These are phyloP conservation scores for Nigrospora oryzae DNA, from an alignment of 2,329 filamentous ascomycete species.

Conservation along the genomic window DNA sequence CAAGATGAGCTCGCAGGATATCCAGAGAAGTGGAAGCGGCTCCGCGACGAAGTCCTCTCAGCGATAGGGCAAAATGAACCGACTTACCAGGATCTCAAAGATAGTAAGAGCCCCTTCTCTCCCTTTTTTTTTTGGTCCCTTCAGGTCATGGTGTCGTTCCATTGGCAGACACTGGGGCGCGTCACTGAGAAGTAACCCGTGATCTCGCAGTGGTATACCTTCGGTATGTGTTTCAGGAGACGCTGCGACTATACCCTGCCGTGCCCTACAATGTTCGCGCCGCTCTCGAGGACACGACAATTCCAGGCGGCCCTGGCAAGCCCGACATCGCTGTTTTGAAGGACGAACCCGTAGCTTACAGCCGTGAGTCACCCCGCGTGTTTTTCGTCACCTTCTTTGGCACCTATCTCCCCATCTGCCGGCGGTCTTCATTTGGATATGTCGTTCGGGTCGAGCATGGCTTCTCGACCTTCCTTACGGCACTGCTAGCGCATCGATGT, in stretches of 20 bases:
- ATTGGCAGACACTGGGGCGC: too few species aligned
- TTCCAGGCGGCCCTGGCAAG: constrained; percentile 11
- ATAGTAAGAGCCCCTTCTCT: constrained; percentile 20
- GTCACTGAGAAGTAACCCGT: too few species aligned
- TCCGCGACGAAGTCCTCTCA: constrained; percentile 52
- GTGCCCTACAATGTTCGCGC: constrained; percentile 44
- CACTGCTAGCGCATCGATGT: too few species aligned
- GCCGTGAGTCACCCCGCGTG: constrained; percentile 16
- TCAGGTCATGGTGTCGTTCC: too few species aligned
- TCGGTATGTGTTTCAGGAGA: constrained; percentile 39
- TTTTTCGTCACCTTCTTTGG: too few species aligned
- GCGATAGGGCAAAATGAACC: constrained; percentile 43
- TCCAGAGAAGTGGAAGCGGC: constrained; percentile 45
- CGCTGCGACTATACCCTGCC: constrained; percentile 38
- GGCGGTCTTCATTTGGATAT: background rate
- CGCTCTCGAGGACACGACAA: constrained; percentile 12
- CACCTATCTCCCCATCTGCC: too few species aligned
- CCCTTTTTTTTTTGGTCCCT: too few species aligned
- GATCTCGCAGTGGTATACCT: constrained; percentile 47
- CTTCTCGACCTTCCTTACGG: constrained; percentile 17
- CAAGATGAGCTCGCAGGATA: constrained; percentile 49
- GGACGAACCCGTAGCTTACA: constrained; percentile 38
- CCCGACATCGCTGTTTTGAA: constrained; percentile 34
- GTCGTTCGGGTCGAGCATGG: constrained; percentile 27
- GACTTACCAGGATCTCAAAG: constrained; percentile 58